Evolutionary conservation across 1,284 basidiomycete genomes (phyloP).

Genomic region (Ustilago sp.): DNA sequence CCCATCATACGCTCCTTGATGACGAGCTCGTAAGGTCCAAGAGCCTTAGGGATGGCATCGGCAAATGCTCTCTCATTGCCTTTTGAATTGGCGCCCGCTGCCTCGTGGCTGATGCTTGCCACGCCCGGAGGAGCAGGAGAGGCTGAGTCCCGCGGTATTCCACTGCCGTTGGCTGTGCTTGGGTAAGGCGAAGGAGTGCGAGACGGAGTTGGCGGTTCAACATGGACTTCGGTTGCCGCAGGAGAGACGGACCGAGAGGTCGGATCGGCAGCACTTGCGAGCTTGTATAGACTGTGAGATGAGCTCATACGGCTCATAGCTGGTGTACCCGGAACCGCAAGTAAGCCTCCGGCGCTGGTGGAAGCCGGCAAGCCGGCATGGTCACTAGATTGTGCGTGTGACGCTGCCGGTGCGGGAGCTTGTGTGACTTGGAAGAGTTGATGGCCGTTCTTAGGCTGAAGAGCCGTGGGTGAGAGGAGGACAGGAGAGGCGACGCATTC

Average conservation of each 20-base stretch:
- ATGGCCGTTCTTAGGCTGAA: constrained; percentile 9
- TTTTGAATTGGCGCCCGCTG: neutral
- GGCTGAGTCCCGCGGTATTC: constrained; percentile 11
- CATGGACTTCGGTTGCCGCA: constrained; percentile 27
- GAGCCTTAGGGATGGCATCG: constrained; percentile 50
- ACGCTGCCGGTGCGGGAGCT: neutral
- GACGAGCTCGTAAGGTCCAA: constrained; percentile 79
- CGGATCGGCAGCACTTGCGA: constrained; percentile 16
- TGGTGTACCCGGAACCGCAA: constrained; percentile 32
- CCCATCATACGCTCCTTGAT: constrained; percentile 90
- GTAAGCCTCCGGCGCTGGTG: constrained; percentile 17
- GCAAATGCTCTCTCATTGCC: constrained; percentile 13
- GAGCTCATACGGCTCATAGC: constrained; percentile 40
- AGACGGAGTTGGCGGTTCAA: constrained; percentile 42
- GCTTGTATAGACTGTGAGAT: constrained; percentile 30
- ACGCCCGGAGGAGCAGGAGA: constrained; percentile 12
- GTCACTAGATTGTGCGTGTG: neutral
- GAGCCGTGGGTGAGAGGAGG: constrained; percentile 32
- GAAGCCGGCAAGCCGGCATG: constrained; percentile 5
- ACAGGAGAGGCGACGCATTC: constrained; percentile 36
- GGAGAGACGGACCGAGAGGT: constrained; percentile 22
- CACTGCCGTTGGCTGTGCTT: neutral
- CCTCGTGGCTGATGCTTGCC: neutral
- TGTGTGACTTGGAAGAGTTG: constrained; percentile 2
- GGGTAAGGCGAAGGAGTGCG: constrained; percentile 36